Base-by-base conservation (phyloP, 352 stramenopile genomes). In the Globisporangium alternatum region DNA sequence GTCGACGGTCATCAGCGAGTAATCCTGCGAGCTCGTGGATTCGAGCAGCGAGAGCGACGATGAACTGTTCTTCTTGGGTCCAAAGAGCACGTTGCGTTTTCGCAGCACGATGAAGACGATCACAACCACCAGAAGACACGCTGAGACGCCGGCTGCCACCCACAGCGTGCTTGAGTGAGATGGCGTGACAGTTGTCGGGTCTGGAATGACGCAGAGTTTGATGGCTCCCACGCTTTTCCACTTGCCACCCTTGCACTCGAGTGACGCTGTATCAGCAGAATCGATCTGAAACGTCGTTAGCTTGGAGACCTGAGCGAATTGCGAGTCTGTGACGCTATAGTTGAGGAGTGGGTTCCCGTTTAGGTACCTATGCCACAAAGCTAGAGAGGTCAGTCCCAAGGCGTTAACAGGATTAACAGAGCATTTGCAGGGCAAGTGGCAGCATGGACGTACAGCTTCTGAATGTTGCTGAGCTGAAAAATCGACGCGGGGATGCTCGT, bases 231-330 rank as follows among this genome's bases (percentile, higher is more conserved):
- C 33, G 13, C 10, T 39, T 47, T 59, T 21, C 31, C 28, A 59
- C 22, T 59, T 15, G 3, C 53, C 53, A 30, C 53, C n/a, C 22
- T 6, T 22, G 53, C 53, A 59, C 12, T 22, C 35, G 10, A 47
- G 33, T 6, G 19, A 59, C 5, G 31, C 5, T 0, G 33, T 21
- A n/a, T 43, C 25, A 15, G 9, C 31, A 33, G 53, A 8, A 7
- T 59, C 53, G 2, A 59, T 22, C 10, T 31, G 28, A 10, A 59
- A 59, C 2, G 19, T 48, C 3, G 15, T 15, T 5, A 59, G 33
- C 19, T 59, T 59, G 15, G 19, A 39, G 12, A 59, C 19, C 33
- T 59, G 53, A 31, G n/a, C 17, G 21, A 59, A 59, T 15, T 59
- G 53, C 19, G 30, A 44, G 9, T 10, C 25, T 8, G 53, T 59